Evolutionary conservation across 352 stramenopile species (phyloP), one percentile per base, ranked within the genome.

Genomic region (Pythium vanterpoolii): DNA sequence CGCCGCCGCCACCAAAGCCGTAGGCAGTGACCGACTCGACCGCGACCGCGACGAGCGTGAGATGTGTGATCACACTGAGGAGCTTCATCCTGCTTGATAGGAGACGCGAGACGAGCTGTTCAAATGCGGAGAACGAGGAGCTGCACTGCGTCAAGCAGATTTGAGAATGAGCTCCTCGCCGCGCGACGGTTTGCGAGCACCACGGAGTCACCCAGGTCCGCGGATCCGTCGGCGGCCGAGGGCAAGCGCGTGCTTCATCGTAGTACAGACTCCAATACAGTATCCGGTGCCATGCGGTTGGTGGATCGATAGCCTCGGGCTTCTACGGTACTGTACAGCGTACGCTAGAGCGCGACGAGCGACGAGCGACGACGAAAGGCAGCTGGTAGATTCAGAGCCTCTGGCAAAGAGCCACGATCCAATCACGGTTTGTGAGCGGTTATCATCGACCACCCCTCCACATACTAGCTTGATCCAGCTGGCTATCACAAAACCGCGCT

Each of bases 1-100:
- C 51, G 51, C 38, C 27, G 38, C 23, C 45, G 38, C 27, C 10
- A 19, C 38, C 38, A 21, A 58, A 58, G 38, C 51, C 51, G 13
- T 36, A 49, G 38, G 51, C 51, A 4, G 38, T 30, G 36, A 40
- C 38, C 1, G 51, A 34, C 51, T 58, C 51, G 31, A 58, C 39
- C 31, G 39, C 51, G 19, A 21, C 36, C 19, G 31, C 51, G 39
- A 58, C 23, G 14, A 38, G 36, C 16, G 42, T 28, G 19, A 58
- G 51, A 27, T 58, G 51, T 11, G 51, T 38, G n/a, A 58, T 34
- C 23, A 48, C 24, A 30, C 38, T 26, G 18, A 33, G 27, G 39
- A 58, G 28, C 36, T 58, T 58, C 51, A 58, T 58, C 10, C 6
- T 45, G 23, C 18, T 14, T 23, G 39, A 36, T 36, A 11, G 31